A percentile compares a stretch with the other conserved stretches of the same genome.
Conservation (phyloP, 225 moss, liverwort and hornwort species). For the Straminergon stramineum region DNA sequence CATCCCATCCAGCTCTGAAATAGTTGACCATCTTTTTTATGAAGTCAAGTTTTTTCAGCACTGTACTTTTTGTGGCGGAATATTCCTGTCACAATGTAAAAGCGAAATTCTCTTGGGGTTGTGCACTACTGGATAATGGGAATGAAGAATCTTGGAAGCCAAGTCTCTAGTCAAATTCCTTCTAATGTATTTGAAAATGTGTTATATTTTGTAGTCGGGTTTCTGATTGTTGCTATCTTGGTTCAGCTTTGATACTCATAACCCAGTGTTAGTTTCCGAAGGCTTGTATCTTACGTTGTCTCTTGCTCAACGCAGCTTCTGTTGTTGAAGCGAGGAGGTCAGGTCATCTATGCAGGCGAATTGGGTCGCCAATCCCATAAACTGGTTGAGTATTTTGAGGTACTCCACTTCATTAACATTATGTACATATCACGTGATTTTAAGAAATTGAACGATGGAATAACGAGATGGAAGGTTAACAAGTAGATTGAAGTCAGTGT, state of each 20-base stretch:
- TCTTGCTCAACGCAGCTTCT: conserved; percentile 21
- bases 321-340: conserved; percentile 48
- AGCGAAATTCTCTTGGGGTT: neutral
- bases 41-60: neutral
- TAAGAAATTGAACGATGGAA: neutral
- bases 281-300: neutral
- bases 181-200: neutral
- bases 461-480: neutral
- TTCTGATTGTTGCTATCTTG: neutral
- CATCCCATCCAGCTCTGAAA: neutral
- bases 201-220: neutral
- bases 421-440: neutral
- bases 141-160: neutral
- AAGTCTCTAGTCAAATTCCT: neutral
- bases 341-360: conserved; percentile 48
- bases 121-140: neutral
- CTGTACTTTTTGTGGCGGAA: neutral
- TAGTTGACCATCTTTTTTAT: neutral
- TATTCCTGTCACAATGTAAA: neutral
- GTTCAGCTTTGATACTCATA: neutral
- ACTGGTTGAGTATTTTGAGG: conserved; percentile 52
- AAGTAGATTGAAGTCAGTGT: neutral
- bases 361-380: conserved; percentile 34
- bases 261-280: neutral
- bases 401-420: neutral